These are phyloP conservation scores for Trichophyton equinum DNA, from an alignment of 2,329 filamentous ascomycete species.

Conservation along the genomic window DNA sequence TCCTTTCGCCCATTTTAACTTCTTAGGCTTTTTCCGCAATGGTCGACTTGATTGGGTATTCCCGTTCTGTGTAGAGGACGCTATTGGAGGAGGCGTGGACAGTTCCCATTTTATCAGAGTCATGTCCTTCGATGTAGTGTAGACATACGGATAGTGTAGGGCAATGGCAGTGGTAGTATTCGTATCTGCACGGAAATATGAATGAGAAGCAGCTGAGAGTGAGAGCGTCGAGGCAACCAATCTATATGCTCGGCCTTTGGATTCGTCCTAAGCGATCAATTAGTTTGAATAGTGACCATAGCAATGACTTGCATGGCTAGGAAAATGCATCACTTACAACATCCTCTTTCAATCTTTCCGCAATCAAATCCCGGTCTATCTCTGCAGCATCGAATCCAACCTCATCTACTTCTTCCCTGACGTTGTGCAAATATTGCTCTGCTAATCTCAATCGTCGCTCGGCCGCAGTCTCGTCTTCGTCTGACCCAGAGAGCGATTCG, in stretches of 20 bases:
- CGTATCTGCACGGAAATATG: slow-evolving; percentile 66
- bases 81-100: slow-evolving; percentile 35
- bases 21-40: slow-evolving; percentile 34
- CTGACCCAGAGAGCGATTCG: slow-evolving; percentile 46
- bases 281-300: background rate
- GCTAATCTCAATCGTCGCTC: slow-evolving; percentile 77
- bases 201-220: slow-evolving; percentile 54
- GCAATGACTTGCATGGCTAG: background rate
- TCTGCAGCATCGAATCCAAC: slow-evolving; percentile 87
- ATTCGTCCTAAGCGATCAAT: slow-evolving; percentile 48
- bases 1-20: slow-evolving; percentile 38
- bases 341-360: slow-evolving; percentile 80
- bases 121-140: slow-evolving; percentile 78
- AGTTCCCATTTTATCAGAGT: slow-evolving; percentile 82
- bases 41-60: slow-evolving; percentile 46
- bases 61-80: slow-evolving; percentile 49
- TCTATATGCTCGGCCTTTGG: slow-evolving; percentile 79
- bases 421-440: slow-evolving; percentile 84
- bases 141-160: slow-evolving; percentile 64
- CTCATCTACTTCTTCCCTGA: slow-evolving; percentile 70
- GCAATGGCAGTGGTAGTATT: slow-evolving; percentile 69
- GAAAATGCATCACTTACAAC: slow-evolving; percentile 40
- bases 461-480: slow-evolving; percentile 70
- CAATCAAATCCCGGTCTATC: slow-evolving; percentile 83
- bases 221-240: slow-evolving; percentile 62